phyloP scores from a whole-genome alignment of 2,329 filamentous ascomycete genomes.

The Apiospora malaysiana region DNA sequence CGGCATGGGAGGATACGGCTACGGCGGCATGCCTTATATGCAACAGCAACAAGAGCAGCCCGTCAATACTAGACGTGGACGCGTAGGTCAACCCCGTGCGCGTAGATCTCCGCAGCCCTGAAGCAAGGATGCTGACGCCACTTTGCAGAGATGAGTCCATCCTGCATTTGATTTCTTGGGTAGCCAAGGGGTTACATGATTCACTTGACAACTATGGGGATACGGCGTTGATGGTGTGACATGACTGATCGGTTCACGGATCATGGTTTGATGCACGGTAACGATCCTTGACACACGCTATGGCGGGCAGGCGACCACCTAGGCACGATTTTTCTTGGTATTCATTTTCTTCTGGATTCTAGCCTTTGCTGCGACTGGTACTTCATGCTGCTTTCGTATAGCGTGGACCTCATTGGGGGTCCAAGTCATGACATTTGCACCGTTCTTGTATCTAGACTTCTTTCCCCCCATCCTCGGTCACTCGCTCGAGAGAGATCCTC shows the following conservation, averaged over 20 bases:
- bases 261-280: constrained; percentile 19
- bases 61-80: constrained; percentile 61
- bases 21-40: constrained; percentile 55
- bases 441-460: constrained; percentile 22
- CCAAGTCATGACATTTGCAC: constrained; percentile 13
- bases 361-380: constrained; percentile 2
- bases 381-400: constrained; percentile 5
- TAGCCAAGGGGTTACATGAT: constrained; percentile 1
- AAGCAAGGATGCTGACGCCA: constrained; percentile 19
- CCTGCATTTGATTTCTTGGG: constrained; percentile 8
- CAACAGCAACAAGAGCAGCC: constrained; percentile 54
- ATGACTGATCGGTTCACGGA: constrained; percentile 19
- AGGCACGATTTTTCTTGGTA: constrained; percentile 1
- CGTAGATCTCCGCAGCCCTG: constrained; percentile 40
- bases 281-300: constrained; percentile 18
- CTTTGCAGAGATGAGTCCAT: constrained; percentile 14
- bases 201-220: neutral
- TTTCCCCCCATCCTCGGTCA: constrained; percentile 4
- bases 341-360: constrained; percentile 19
- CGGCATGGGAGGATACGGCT: constrained; percentile 43
- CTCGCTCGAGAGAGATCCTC: neutral
- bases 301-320: constrained; percentile 20
- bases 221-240: constrained; percentile 19
- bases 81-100: constrained; percentile 55
- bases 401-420: neutral